phyloP scores from a whole-genome alignment of 2,329 filamentous ascomycete species.

The Incumbomyces lentus region DNA sequence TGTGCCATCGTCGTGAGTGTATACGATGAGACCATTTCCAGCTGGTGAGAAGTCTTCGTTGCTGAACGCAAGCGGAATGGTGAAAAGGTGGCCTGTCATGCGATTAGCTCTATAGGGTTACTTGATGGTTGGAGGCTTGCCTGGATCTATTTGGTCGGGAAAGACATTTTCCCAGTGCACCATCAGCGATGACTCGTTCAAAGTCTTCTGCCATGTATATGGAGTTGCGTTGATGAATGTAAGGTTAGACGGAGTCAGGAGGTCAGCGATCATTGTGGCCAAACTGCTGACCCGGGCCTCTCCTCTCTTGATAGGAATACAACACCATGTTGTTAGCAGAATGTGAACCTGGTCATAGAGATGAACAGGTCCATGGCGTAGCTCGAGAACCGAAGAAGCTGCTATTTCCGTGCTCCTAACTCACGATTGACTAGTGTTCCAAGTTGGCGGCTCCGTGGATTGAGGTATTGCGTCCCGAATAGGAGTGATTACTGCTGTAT shows the following conservation, averaged over 20 bases:
- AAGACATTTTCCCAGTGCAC: background rate
- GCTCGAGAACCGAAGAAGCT: too few species aligned
- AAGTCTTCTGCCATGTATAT: conserved; percentile 2
- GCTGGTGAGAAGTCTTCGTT: background rate
- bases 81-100: background rate
- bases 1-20: background rate
- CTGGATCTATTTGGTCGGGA: conserved; percentile 3
- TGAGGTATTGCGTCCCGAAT: too few species aligned
- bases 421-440: too few species aligned
- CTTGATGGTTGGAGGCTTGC: background rate
- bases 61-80: background rate
- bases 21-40: background rate
- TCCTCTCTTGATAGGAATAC: too few species aligned
- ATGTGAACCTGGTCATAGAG: too few species aligned
- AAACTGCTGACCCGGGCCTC: background rate
- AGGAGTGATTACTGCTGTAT: too few species aligned
- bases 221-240: conserved; percentile 6
- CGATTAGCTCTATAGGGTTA: background rate
- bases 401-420: too few species aligned
- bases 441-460: too few species aligned
- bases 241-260: conserved; percentile 1
- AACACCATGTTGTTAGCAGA: too few species aligned
- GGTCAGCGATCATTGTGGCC: background rate
- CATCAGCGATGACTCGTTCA: conserved; percentile 1
- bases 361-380: too few species aligned